phyloP scores from a whole-genome alignment of 108 stramenopile genomes.

The Seminavis robusta region DNA sequence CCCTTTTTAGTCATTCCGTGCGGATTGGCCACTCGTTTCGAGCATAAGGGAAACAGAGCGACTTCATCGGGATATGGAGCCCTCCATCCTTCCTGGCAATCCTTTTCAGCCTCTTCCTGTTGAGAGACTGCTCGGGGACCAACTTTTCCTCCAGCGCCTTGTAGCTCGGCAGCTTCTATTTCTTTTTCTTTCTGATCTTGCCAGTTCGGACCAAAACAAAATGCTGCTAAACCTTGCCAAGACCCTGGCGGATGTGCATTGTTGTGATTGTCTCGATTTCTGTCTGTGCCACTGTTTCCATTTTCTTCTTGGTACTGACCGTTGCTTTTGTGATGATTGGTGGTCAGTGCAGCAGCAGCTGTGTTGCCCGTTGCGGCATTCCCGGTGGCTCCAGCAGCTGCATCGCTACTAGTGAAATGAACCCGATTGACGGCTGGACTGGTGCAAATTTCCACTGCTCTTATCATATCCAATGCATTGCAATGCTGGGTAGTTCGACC shows the following conservation, averaged over 20 bases:
- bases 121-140: constrained; percentile 12
- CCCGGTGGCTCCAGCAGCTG: not conserved
- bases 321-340: not conserved
- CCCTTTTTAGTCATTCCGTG: constrained; percentile 39
- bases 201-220: constrained; percentile 83
- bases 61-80: constrained; percentile 74
- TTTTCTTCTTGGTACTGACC: not conserved
- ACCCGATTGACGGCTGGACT: constrained; percentile 46
- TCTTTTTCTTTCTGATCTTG: constrained; percentile 14
- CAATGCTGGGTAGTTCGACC: constrained; percentile 71
- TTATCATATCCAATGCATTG: constrained; percentile 76
- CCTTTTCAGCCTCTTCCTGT: not conserved
- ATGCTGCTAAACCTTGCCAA: constrained; percentile 78
- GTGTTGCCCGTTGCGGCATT: not conserved
- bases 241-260: constrained; percentile 6
- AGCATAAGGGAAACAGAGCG: constrained; percentile 52
- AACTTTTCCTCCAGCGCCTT: constrained; percentile 31
- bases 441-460: constrained; percentile 61
- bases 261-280: not conserved
- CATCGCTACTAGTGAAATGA: constrained; percentile 8
- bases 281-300: not conserved
- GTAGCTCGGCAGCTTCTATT: constrained; percentile 10
- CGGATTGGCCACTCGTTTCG: constrained; percentile 56
- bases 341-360: not conserved
- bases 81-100: constrained; percentile 47